phyloP scores from a whole-genome alignment of 2,329 filamentous ascomycete species.

The Daldinia sp. region DNA sequence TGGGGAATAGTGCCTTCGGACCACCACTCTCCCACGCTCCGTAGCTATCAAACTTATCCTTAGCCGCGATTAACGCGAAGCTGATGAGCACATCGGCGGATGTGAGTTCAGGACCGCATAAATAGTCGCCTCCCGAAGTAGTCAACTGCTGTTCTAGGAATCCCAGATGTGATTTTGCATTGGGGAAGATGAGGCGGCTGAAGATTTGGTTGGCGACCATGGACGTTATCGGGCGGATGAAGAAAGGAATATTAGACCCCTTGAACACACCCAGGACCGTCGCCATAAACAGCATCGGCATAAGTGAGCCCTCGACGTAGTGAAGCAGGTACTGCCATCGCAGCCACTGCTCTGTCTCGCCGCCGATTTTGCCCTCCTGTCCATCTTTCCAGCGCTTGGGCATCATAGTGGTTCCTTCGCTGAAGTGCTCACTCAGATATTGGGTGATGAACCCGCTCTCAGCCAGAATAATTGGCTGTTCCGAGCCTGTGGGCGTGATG shows the following conservation, averaged over 20 bases:
- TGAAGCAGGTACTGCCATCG: conserved; percentile 77
- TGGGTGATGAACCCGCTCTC: conserved; percentile 85
- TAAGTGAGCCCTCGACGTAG: conserved; percentile 85
- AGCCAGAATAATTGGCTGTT: conserved; percentile 69
- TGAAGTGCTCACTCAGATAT: conserved; percentile 77
- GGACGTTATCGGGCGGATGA: conserved; percentile 60
- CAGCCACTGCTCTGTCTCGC: conserved; percentile 68
- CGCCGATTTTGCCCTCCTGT: conserved; percentile 64
- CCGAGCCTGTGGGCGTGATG: conserved; percentile 57
- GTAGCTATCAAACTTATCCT: conserved; percentile 51
- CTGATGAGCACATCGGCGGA: conserved; percentile 63
- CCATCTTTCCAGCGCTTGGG: conserved; percentile 65
- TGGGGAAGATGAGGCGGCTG: conserved; percentile 55
- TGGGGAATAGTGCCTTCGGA: conserved; percentile 53
- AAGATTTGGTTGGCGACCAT: conserved; percentile 56
- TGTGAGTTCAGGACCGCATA: conserved; percentile 59
- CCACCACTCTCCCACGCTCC: conserved; percentile 53
- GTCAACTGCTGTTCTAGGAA: conserved; percentile 60
- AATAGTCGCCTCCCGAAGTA: conserved; percentile 55
- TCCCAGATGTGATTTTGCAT: conserved; percentile 56
- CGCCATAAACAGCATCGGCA: conserved; percentile 40
- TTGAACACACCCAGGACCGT: conserved; percentile 50
- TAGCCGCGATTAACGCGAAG: conserved; percentile 59
- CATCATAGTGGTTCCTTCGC: conserved; percentile 55
- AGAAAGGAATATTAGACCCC: conserved; percentile 58